phyloP scores from a whole-genome alignment of 2,329 filamentous ascomycete genomes.

The Epichloe aotearoae region DNA sequence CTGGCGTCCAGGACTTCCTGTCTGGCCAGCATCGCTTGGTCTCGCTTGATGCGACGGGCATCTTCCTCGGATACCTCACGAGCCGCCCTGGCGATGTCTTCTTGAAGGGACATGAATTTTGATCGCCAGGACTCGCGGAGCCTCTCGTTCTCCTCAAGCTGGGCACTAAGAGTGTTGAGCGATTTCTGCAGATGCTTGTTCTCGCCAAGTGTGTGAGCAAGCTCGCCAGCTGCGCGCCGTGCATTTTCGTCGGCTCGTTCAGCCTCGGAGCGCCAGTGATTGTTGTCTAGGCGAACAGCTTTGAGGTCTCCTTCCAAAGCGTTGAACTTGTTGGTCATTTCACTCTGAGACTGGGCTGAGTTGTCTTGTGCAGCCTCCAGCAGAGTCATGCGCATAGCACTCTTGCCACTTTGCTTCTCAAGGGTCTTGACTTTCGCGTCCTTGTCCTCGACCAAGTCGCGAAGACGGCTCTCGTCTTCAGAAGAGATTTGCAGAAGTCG shows the following conservation, averaged over 20 bases:
- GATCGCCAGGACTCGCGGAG: slow-evolving; percentile 71
- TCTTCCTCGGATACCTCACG: slow-evolving; percentile 75
- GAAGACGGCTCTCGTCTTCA: slow-evolving; percentile 59
- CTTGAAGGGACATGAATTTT: slow-evolving; percentile 75
- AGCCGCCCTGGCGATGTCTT: slow-evolving; percentile 71
- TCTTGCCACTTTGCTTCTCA: slow-evolving; percentile 42
- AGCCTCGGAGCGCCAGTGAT: slow-evolving; percentile 49
- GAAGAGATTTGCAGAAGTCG: slow-evolving; percentile 53
- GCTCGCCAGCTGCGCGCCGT: slow-evolving; percentile 34
- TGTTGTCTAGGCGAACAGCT: slow-evolving; percentile 40
- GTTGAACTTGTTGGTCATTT: slow-evolving; percentile 43
- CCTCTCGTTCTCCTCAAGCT: slow-evolving; percentile 75
- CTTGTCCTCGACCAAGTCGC: slow-evolving; percentile 53
- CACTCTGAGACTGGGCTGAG: slow-evolving; percentile 37
- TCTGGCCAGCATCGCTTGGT: slow-evolving; percentile 64
- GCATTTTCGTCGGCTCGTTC: slow-evolving; percentile 42
- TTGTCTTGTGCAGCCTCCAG: slow-evolving; percentile 55
- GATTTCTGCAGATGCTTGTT: slow-evolving; percentile 65
- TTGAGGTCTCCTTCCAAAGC: slow-evolving; percentile 40
- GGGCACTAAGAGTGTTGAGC: slow-evolving; percentile 59
- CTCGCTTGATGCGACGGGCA: slow-evolving; percentile 61
- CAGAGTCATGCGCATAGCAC: slow-evolving; percentile 47
- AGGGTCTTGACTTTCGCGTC: slow-evolving; percentile 50
- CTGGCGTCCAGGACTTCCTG: slow-evolving; percentile 68
- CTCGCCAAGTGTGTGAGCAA: slow-evolving; percentile 35